Base-by-base conservation (phyloP, 441 rosid genomes). In the Geranium incanum region DNA sequence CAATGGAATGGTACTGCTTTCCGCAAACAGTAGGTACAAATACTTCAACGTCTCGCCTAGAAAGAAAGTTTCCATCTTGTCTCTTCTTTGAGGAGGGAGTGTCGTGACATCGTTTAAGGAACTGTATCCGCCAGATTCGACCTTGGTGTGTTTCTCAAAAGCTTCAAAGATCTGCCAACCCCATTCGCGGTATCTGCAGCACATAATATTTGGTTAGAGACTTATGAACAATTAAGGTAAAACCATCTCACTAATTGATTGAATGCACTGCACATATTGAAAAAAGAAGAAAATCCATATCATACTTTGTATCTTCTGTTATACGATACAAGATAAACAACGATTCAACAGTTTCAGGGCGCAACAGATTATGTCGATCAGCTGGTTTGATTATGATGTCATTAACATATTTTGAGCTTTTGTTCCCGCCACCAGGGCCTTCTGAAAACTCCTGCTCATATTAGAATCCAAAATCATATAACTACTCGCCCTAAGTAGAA, bases 101-200 rank as follows among this genome's bases (percentile, higher is more conserved):
- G 59, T 77, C 4, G 96, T 94, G 69, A 92, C 97, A 76, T 89
- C 95, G 33, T 89, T 88, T 66, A 90, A 75, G 75, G 95, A 92
- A 70, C 84, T 87, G 80, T 94, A 94, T 70, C 98, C 98, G 55
- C 95, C 98, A 16, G 93, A 81, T 64, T 82, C 84, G 50, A 94
- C 91, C 85, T 87, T 91, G 16, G 98, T 88, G 78, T 86, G 75
- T 73, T 84, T 87, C 80, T 94, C 98, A 84, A 94, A 94, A 60
- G 97, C 93, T 85, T 88, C 90, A 73, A 94, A 94, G 62, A 94
- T 94, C 79, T 87, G 96, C 97, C 97, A 94, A 76, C 97, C 97
- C 97, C 95, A 93, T 74, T 94, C 96, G 69, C 91, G 83, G 75
- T 94, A 91, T 79, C 97, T 91, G 87, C 84, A 84, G 64, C 15